phyloP scores from a whole-genome alignment of 306 rosid species.

The Inga laurina region DNA sequence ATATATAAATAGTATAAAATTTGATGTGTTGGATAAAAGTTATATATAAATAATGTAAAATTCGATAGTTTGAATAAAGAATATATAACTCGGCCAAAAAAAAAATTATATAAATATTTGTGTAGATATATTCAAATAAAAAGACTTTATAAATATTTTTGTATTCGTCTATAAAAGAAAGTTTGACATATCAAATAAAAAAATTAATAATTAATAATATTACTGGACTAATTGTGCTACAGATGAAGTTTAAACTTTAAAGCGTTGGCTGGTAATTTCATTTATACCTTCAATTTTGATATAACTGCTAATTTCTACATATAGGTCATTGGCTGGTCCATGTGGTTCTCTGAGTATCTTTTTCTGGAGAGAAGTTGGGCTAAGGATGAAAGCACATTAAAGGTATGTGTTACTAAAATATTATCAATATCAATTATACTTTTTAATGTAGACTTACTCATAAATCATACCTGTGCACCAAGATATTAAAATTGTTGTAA shows the following conservation, averaged over 20 bases:
- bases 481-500: constrained; percentile 2
- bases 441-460: constrained; percentile 8
- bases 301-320: constrained; percentile 19
- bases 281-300: constrained; percentile 17
- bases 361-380: constrained; percentile 97
- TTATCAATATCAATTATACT: neutral
- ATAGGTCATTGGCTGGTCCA: constrained; percentile 98
- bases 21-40: too few relatives aligned
- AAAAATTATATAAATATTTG: too few relatives aligned
- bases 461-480: neutral
- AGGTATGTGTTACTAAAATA: constrained; percentile 48
- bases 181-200: neutral
- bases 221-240: neutral
- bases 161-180: neutral
- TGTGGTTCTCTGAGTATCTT: constrained; percentile 97
- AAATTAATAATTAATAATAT: too few relatives aligned
- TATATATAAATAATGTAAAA: too few relatives aligned
- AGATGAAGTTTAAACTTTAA: neutral
- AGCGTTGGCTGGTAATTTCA: too few relatives aligned
- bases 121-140: too few relatives aligned
- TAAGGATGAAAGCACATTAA: constrained; percentile 85
- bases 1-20: too few relatives aligned
- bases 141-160: too few relatives aligned
- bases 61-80: too few relatives aligned
- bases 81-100: too few relatives aligned